Evolutionary conservation across 352 stramenopile species (phyloP).

Genomic region (Aphanomyces astaci): DNA sequence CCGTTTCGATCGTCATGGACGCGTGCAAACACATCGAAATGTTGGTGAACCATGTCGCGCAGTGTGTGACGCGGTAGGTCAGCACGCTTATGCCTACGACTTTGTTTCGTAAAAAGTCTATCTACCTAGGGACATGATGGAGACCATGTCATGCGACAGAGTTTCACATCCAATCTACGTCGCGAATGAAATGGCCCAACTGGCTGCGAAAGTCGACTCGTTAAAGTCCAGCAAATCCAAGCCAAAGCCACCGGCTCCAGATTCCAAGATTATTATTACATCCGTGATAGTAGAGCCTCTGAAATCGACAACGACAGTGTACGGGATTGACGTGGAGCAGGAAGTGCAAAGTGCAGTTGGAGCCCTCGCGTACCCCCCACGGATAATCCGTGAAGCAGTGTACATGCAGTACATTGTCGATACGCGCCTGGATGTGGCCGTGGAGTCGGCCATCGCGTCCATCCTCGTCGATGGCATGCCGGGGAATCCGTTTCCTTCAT

Average conservation of each 20-base stretch:
- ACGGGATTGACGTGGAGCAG: neutral
- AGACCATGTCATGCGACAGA: neutral
- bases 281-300: neutral
- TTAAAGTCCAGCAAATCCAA: neutral
- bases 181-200: neutral
- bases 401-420: slow-evolving; percentile 12
- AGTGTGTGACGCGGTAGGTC: slow-evolving; percentile 4
- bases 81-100: too few relatives aligned
- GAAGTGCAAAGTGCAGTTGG: neutral
- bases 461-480: neutral
- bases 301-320: neutral
- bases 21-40: neutral
- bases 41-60: neutral
- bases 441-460: neutral
- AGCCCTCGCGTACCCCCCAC: neutral
- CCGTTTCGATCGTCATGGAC: neutral
- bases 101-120: too few relatives aligned
- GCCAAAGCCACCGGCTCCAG: neutral
- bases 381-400: neutral
- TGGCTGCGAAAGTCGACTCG: neutral
- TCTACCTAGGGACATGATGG: neutral
- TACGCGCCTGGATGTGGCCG: neutral
- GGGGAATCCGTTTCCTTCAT: neutral
- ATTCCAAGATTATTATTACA: neutral
- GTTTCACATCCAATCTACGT: neutral